A percentile compares a stretch with the other conserved stretches of the same genome.
phyloP scores from a whole-genome alignment of 1,139 yeast species.

The Taphrina populina region DNA sequence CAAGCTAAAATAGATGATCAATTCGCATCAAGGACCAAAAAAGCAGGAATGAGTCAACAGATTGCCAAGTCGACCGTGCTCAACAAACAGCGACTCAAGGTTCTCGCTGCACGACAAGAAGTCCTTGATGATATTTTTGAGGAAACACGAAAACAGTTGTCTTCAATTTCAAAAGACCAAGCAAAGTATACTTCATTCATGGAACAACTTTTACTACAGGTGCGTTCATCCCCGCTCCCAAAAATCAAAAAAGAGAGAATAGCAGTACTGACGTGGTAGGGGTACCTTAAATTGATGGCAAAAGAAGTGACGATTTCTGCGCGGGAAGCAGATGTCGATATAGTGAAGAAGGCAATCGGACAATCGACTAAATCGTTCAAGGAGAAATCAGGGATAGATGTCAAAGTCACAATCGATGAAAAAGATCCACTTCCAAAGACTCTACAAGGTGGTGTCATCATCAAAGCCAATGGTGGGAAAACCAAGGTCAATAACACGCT shows the following conservation, averaged over 20 bases:
- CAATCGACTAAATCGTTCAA: constrained; percentile 66
- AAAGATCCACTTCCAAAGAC: constrained; percentile 58
- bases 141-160: constrained; percentile 63
- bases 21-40: constrained; percentile 82
- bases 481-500: constrained; percentile 89
- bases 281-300: constrained; percentile 69
- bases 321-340: constrained; percentile 63
- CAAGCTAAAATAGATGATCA: constrained; percentile 80
- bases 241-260: neutral
- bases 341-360: constrained; percentile 63
- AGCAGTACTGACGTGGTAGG: constrained; percentile 42
- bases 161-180: constrained; percentile 55
- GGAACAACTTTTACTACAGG: constrained; percentile 75
- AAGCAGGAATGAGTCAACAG: constrained; percentile 89
- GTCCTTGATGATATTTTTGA: constrained; percentile 73
- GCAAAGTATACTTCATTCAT: constrained; percentile 66
- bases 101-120: constrained; percentile 81
- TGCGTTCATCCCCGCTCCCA: neutral
- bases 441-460: constrained; percentile 78
- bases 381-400: constrained; percentile 48
- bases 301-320: constrained; percentile 62
- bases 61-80: constrained; percentile 92
- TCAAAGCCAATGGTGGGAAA: constrained; percentile 69
- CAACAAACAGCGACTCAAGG: constrained; percentile 89
- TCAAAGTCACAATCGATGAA: constrained; percentile 54